Conservation (phyloP, 163 green algal genomes). For the Scenedesmus sp. region DNA sequence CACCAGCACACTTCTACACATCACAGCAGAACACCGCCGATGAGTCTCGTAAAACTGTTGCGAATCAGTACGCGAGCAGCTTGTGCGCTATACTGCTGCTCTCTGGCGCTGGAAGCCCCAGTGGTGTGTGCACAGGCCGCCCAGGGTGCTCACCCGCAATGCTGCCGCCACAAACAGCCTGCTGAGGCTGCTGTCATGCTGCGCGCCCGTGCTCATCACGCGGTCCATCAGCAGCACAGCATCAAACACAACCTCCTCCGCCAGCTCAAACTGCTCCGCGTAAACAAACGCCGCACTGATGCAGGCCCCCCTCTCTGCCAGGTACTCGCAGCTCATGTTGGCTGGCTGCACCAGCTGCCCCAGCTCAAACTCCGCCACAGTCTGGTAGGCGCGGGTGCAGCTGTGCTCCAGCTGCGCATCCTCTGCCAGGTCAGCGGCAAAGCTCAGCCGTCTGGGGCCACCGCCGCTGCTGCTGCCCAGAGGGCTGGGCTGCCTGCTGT, state of each 20-base stretch:
- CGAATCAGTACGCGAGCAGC: no score
- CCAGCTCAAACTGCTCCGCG: slow-evolving; percentile 57
- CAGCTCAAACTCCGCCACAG: slow-evolving; percentile 70
- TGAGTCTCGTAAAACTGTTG: no score
- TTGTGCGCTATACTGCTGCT: no score
- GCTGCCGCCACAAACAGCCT: slow-evolving; percentile 47
- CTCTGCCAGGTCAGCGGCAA: slow-evolving; percentile 34
- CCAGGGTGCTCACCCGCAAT: slow-evolving; percentile 32
- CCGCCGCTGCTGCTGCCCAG: background rate
- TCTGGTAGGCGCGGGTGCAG: slow-evolving; percentile 67
- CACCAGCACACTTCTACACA: background rate
- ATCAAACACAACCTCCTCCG: slow-evolving; percentile 78
- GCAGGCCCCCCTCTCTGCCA: slow-evolving; percentile 27
- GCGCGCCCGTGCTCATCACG: slow-evolving; percentile 48
- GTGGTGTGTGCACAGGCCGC: no score
- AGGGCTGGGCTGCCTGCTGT: slow-evolving; percentile 30
- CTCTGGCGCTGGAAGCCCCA: no score
- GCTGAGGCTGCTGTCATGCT: slow-evolving; percentile 31
- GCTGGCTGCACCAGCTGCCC: slow-evolving; percentile 24
- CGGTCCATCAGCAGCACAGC: slow-evolving; percentile 77
- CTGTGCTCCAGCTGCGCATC: slow-evolving; percentile 52
- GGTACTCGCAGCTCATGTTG: slow-evolving; percentile 42
- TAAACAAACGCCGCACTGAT: slow-evolving; percentile 34
- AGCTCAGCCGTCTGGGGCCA: slow-evolving; percentile 40
- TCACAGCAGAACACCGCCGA: no score